Evolutionary conservation across 1,284 basidiomycete species (phyloP), one percentile per base, ranked within the genome.

Genomic region (Volvariella surrecta): DNA sequence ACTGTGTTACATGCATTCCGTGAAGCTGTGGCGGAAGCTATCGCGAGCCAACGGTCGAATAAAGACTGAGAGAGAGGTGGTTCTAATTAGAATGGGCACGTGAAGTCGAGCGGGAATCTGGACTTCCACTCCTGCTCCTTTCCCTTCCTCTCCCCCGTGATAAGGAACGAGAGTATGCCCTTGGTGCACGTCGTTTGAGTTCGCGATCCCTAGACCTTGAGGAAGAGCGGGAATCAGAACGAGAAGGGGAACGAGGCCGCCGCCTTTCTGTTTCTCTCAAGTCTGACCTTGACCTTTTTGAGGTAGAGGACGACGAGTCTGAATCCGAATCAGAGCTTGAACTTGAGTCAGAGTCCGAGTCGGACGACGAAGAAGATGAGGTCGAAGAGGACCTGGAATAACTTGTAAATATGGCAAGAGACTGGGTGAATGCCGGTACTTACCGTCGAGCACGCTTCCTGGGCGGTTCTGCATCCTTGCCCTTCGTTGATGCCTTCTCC

Each of bases 391-490:
- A 16, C 15, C 15, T 48, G 39, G 21, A 44, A 32, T 24, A 35
- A 37, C n/a, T 24, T 7, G 19, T 17, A 32, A 40, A 15, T 15
- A 10, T 28, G 37, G 39, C 22, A 40, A 11, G 34, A 15, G 18
- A 20, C 9, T 18, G 16, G 24, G 15, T 51, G 20, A 24, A 13
- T 15, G 19, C 16, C 24, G 16, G 19, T 19, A 52, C 71, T 43
- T 46, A 81, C 79, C 73, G 70, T 61, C 67, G 71, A 17, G 64
- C 58, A 49, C 68, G 74, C 59, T 79, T 82, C 46, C 60, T 68
- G 32, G 70, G 58, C 22, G 51, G 59, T 15, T 52, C 62, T 50
- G 56, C 58, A 43, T 62, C 63, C 43, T 62, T 61, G 37, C 52
- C 62, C 45, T 66, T 62, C n/a, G 54, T 60, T 52, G 41, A 48